Evolutionary conservation across 805 yeast species (phyloP).

Genomic region (Peterozyma toletana): DNA sequence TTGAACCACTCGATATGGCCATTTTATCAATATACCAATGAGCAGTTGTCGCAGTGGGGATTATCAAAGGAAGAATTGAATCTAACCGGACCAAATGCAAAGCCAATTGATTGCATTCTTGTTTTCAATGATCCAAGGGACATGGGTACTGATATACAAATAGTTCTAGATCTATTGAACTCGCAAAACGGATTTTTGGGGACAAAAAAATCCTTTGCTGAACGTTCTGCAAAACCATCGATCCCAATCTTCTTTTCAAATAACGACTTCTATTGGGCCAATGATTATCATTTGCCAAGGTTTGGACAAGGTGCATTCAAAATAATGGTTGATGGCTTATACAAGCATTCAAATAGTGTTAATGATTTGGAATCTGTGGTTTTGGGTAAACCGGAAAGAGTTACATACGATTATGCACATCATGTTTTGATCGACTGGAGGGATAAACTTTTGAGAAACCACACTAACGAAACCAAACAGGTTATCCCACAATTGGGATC

Average conservation of each 20-base stretch:
- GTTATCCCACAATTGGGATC: slow-evolving; percentile 37
- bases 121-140: slow-evolving; percentile 89
- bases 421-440: slow-evolving; percentile 56
- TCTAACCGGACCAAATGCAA: slow-evolving; percentile 19
- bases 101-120: slow-evolving; percentile 64
- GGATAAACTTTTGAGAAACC: slow-evolving; percentile 21
- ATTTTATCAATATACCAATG: slow-evolving; percentile 45
- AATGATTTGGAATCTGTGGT: slow-evolving; percentile 42
- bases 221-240: slow-evolving; percentile 32
- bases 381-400: slow-evolving; percentile 74
- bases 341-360: slow-evolving; percentile 45
- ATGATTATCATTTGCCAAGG: slow-evolving; percentile 67
- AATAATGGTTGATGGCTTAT: slow-evolving; percentile 52
- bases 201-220: slow-evolving; percentile 34
- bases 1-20: slow-evolving; percentile 61
- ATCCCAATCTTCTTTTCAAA: slow-evolving; percentile 76
- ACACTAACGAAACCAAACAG: slow-evolving; percentile 15
- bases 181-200: slow-evolving; percentile 60
- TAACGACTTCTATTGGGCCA: slow-evolving; percentile 84
- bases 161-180: slow-evolving; percentile 63
- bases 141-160: slow-evolving; percentile 78
- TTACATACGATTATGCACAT: slow-evolving; percentile 81
- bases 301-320: slow-evolving; percentile 91
- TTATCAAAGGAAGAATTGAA: slow-evolving; percentile 20
- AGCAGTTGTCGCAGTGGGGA: slow-evolving; percentile 36